Evolutionary conservation across 2,329 filamentous ascomycete genomes (phyloP).

Genomic region (Hypoxylon rubiginosum): DNA sequence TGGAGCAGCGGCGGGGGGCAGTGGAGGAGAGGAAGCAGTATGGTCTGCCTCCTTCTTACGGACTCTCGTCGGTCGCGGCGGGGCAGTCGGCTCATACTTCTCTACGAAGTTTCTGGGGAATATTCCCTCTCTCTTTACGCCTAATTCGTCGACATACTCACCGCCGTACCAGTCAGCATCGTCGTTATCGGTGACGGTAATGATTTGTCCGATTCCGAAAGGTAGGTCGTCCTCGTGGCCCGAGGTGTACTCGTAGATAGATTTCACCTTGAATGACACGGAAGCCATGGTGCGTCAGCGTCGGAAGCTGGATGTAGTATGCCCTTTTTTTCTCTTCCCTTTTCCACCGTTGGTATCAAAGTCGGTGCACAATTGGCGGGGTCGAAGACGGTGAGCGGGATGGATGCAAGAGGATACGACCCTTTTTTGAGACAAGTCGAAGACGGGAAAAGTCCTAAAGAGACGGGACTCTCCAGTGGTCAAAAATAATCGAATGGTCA

Average conservation of each 20-base stretch:
- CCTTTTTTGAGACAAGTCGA: neutral
- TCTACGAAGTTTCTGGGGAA: constrained; percentile 99
- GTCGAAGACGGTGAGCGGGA: constrained; percentile 41
- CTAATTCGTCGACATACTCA: constrained; percentile 83
- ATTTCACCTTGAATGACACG: constrained; percentile 91
- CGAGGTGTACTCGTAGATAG: constrained; percentile 93
- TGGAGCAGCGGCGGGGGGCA: constrained; percentile 49
- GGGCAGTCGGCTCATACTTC: constrained; percentile 90
- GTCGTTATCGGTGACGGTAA: constrained; percentile 92
- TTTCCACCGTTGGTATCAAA: constrained; percentile 28
- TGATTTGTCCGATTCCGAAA: constrained; percentile 87
- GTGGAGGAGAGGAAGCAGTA: constrained; percentile 54
- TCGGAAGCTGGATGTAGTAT: constrained; percentile 39
- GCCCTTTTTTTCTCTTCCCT: constrained; percentile 26
- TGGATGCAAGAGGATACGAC: constrained; percentile 47
- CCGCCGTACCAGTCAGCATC: constrained; percentile 95
- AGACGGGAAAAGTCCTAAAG: neutral
- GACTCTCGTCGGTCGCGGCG: constrained; percentile 83
- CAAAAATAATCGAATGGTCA: constrained; percentile 34
- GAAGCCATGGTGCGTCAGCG: constrained; percentile 71
- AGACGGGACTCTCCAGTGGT: constrained; percentile 18
- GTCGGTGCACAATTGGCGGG: constrained; percentile 38
- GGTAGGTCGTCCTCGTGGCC: constrained; percentile 94
- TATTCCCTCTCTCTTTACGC: constrained; percentile 83
- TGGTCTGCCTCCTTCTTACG: constrained; percentile 74